phyloP scores from a whole-genome alignment of 148 eudicot genomes.

The Fagopyrum homotropicum region DNA sequence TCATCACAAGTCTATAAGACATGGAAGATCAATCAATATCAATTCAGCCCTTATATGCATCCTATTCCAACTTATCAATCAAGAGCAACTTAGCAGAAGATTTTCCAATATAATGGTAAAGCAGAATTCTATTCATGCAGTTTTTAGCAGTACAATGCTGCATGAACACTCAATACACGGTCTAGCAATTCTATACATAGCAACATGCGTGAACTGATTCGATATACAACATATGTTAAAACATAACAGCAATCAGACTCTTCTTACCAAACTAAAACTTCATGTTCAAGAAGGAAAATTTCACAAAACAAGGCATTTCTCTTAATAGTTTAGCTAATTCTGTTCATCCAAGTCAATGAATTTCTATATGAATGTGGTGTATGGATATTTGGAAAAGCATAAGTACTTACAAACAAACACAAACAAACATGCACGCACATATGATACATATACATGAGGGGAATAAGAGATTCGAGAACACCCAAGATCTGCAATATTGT shows the following conservation, averaged over 20 bases:
- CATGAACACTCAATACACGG: neutral
- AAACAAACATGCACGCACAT: neutral
- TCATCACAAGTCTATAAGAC: neutral
- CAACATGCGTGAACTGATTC: neutral
- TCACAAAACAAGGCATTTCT: neutral
- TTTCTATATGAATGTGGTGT: neutral
- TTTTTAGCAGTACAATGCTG: neutral
- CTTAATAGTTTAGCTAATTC: neutral
- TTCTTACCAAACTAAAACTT: neutral
- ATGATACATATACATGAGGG: neutral
- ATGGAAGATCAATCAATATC: neutral
- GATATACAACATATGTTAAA: neutral
- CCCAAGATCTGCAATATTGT: neutral
- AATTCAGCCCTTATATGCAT: neutral
- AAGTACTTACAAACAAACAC: neutral
- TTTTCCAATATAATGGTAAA: neutral
- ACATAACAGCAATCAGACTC: neutral
- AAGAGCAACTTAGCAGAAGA: neutral
- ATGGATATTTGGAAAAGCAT: neutral
- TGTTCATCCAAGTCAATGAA: constrained; percentile 2
- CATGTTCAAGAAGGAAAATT: neutral
- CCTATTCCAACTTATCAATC: neutral
- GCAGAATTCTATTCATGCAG: neutral
- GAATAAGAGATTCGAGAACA: neutral
- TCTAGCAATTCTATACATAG: neutral